phyloP scores from a whole-genome alignment of 2,329 filamentous ascomycete species.

The Chaetomiaceae sp. region DNA sequence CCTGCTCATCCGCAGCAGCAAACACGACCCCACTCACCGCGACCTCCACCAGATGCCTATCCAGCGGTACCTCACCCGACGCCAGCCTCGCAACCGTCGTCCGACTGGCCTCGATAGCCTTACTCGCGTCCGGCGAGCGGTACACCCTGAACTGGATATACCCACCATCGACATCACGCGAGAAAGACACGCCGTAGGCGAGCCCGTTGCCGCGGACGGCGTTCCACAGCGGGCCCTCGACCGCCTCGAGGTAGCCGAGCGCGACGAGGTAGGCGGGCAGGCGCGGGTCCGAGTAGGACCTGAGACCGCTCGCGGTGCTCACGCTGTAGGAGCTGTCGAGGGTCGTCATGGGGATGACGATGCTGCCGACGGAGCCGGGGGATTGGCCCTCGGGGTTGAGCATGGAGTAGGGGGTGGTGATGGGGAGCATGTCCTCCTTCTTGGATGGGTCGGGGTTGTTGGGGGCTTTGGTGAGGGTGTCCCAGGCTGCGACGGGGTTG shows the following conservation, averaged over 20 bases:
- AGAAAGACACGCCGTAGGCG: slow-evolving; percentile 82
- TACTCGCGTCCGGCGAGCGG: slow-evolving; percentile 82
- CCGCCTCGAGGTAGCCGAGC: slow-evolving; percentile 83
- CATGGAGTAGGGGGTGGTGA: slow-evolving; percentile 65
- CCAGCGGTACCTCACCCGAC: slow-evolving; percentile 65
- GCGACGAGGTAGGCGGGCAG: slow-evolving; percentile 85
- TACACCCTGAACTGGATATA: slow-evolving; percentile 82
- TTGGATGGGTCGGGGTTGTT: slow-evolving; percentile 45
- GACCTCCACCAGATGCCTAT: slow-evolving; percentile 79
- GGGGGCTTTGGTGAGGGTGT: slow-evolving; percentile 50
- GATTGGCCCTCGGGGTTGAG: slow-evolving; percentile 70
- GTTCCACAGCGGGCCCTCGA: slow-evolving; percentile 92
- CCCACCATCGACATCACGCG: slow-evolving; percentile 72
- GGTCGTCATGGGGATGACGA: slow-evolving; percentile 84
- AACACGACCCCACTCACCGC: slow-evolving; percentile 88
- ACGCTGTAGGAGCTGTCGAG: slow-evolving; percentile 89
- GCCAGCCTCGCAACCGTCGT: slow-evolving; percentile 71
- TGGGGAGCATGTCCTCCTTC: slow-evolving; percentile 62
- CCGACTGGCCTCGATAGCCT: slow-evolving; percentile 75
- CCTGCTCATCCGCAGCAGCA: slow-evolving; percentile 79
- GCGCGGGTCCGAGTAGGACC: slow-evolving; percentile 69
- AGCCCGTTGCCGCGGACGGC: slow-evolving; percentile 89
- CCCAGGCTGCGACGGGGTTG: slow-evolving; percentile 76
- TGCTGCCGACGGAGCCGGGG: slow-evolving; percentile 68
- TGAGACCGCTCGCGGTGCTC: slow-evolving; percentile 68